Conservation (phyloP, 2,329 filamentous ascomycete genomes). For the Botrytis pseudocinerea region DNA sequence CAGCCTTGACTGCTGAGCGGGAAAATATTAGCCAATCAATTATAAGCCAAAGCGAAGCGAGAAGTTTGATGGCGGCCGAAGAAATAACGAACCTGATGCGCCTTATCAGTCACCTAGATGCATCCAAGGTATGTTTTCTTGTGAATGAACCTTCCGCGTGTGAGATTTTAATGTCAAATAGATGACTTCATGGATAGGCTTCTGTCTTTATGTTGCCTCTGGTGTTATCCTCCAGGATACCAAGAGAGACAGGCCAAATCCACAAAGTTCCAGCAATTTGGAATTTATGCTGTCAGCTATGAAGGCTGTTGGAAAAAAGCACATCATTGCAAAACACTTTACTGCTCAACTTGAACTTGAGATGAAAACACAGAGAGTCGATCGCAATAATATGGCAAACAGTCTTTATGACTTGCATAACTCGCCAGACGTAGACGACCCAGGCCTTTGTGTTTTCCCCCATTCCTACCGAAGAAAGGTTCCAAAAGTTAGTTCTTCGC, state of each 20-base stretch:
- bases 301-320: constrained; percentile 71
- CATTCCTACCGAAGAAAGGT: background rate
- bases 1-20: constrained; percentile 78
- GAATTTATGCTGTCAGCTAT: constrained; percentile 79
- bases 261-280: constrained; percentile 50
- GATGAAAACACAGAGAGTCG: constrained; percentile 52
- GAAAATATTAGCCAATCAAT: constrained; percentile 65
- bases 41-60: constrained; percentile 67
- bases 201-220: constrained; percentile 82
- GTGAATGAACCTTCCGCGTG: background rate
- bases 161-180: constrained; percentile 40
- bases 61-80: constrained; percentile 76
- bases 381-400: background rate
- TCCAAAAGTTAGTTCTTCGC: background rate
- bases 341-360: constrained; percentile 84
- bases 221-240: constrained; percentile 82
- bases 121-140: constrained; percentile 45
- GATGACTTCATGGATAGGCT: constrained; percentile 76
- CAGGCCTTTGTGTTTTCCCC: background rate
- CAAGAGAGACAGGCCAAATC: constrained; percentile 42
- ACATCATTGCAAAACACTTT: constrained; percentile 78
- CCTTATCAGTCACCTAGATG: constrained; percentile 69
- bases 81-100: constrained; percentile 85
- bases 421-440: background rate
- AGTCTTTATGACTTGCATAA: background rate